Percentiles rank a stretch among this genome's conserved stretches.
phyloP scores from a whole-genome alignment of 1,284 basidiomycete species.

The Apiotrichum laibachii region DNA sequence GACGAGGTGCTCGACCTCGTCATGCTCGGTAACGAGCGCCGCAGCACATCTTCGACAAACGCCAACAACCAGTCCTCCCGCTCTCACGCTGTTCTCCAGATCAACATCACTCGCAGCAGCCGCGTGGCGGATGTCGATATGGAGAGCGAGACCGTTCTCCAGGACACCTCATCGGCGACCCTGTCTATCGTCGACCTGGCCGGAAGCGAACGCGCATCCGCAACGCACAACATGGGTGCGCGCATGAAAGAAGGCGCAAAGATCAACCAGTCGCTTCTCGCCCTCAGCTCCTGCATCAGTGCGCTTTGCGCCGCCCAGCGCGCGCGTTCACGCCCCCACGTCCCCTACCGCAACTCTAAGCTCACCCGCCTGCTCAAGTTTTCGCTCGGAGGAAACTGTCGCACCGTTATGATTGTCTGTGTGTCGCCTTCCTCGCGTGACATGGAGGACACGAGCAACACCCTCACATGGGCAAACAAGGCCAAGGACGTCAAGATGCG shows the following conservation, averaged over 20 bases:
- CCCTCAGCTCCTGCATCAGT: constrained; percentile 93
- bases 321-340: constrained; percentile 74
- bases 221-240: constrained; percentile 93
- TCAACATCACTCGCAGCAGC: constrained; percentile 81
- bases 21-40: constrained; percentile 74
- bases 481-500: constrained; percentile 97
- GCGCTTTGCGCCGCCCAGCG: constrained; percentile 74
- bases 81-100: constrained; percentile 91
- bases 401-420: constrained; percentile 97
- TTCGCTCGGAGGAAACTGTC: constrained; percentile 94
- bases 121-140: constrained; percentile 46
- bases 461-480: constrained; percentile 89
- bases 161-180: constrained; percentile 76
- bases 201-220: constrained; percentile 90
- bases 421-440: constrained; percentile 88
- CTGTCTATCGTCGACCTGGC: constrained; percentile 95
- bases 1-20: constrained; percentile 93
- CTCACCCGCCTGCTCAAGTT: constrained; percentile 93
- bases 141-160: constrained; percentile 30
- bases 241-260: constrained; percentile 96
- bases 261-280: constrained; percentile 94
- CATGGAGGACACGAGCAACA: constrained; percentile 97
- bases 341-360: constrained; percentile 95
- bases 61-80: constrained; percentile 93
- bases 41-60: constrained; percentile 88